A percentile compares a stretch with the other conserved stretches of the same genome.
Evolutionary conservation across 2,329 filamentous ascomycete genomes (phyloP).

Genomic region (Pseudogymnoascus sp.): DNA sequence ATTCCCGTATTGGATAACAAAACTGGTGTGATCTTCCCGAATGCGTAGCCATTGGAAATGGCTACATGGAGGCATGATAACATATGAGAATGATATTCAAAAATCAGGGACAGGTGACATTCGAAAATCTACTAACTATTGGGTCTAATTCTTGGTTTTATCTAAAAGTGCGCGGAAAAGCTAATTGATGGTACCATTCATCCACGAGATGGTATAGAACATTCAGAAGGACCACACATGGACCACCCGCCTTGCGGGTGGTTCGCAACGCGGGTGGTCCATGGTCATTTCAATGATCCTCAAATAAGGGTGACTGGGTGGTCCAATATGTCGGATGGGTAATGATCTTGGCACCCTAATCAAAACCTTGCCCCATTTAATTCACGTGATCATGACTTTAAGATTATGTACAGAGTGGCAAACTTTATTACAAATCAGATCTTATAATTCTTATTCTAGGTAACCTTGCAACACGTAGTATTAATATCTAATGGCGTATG

Average conservation of each 20-base stretch:
- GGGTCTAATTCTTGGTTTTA: background rate
- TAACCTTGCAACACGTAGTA: background rate
- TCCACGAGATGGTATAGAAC: background rate
- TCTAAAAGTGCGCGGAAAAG: background rate
- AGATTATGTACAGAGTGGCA: too few species aligned
- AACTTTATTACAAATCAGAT: background rate
- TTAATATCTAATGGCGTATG: background rate
- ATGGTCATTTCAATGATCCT: background rate
- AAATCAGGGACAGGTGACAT: background rate
- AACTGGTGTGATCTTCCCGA: slow-evolving; percentile 11
- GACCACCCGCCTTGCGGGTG: too few species aligned
- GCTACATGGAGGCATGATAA: background rate
- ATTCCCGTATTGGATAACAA: slow-evolving; percentile 12
- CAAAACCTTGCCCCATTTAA: too few species aligned
- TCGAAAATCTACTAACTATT: background rate
- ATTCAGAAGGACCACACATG: background rate
- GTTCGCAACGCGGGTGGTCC: background rate
- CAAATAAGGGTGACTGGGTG: background rate
- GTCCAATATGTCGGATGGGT: background rate
- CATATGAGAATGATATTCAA: background rate
- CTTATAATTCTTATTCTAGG: background rate
- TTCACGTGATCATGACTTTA: too few species aligned
- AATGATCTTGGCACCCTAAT: background rate
- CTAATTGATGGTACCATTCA: background rate
- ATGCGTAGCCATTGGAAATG: slow-evolving; percentile 16